Evolutionary conservation across 768 basidiomycete genomes (phyloP).

Genomic region (Phaeotremella fagi): DNA sequence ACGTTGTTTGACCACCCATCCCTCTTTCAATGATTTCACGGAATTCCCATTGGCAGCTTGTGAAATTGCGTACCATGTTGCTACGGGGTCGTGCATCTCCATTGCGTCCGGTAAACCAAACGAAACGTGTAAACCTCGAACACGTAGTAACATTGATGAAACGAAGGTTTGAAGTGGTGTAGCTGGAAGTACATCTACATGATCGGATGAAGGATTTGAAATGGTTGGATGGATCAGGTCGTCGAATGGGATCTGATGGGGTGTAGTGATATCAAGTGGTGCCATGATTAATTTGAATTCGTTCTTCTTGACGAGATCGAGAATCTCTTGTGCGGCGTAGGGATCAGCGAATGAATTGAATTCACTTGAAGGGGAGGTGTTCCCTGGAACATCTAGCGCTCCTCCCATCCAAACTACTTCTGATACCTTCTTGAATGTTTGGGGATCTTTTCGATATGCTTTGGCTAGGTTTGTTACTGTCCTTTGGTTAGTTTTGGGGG

Average conservation of each 20-base stretch:
- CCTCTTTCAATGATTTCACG: slow-evolving; percentile 43
- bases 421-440: slow-evolving; percentile 55
- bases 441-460: slow-evolving; percentile 58
- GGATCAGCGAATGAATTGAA: slow-evolving; percentile 82
- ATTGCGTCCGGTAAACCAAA: slow-evolving; percentile 73
- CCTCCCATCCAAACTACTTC: slow-evolving; percentile 91
- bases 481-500: slow-evolving; percentile 50
- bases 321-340: slow-evolving; percentile 68
- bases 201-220: neutral
- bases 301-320: slow-evolving; percentile 53
- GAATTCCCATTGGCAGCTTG: slow-evolving; percentile 45
- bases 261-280: slow-evolving; percentile 77
- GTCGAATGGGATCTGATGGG: slow-evolving; percentile 69
- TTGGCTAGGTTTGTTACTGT: slow-evolving; percentile 75
- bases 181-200: slow-evolving; percentile 1
- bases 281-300: slow-evolving; percentile 51
- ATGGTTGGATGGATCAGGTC: slow-evolving; percentile 57
- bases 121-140: slow-evolving; percentile 68
- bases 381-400: slow-evolving; percentile 84
- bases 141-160: slow-evolving; percentile 68
- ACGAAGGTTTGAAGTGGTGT: slow-evolving; percentile 60
- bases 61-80: slow-evolving; percentile 75
- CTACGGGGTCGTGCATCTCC: slow-evolving; percentile 85
- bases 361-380: slow-evolving; percentile 73
- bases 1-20: slow-evolving; percentile 59